Conservation (phyloP, 257 asterid species). For the Salvia hispanica region DNA sequence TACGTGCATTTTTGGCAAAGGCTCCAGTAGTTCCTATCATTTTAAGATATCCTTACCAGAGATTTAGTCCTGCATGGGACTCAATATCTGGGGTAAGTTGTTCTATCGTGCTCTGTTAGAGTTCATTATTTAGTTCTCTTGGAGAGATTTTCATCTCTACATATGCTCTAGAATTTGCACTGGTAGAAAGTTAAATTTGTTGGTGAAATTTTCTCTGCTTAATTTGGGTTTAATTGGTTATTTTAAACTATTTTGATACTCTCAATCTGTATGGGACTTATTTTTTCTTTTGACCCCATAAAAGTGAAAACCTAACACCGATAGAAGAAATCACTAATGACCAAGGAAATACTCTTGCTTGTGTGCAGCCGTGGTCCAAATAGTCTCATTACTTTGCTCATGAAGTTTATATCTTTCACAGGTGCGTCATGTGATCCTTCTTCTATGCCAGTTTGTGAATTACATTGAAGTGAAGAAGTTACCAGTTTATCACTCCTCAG, state of each 20-base stretch:
- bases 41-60: constrained; percentile 85
- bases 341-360: constrained; percentile 7
- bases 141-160: neutral
- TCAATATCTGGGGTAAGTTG: constrained; percentile 87
- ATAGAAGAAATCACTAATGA: constrained; percentile 31
- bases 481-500: constrained; percentile 82
- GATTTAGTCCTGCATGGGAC: constrained; percentile 99
- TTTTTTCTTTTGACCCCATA: constrained; percentile 11
- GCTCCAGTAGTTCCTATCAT: constrained; percentile 87
- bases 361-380: constrained; percentile 9
- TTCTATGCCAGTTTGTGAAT: constrained; percentile 89
- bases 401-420: constrained; percentile 36
- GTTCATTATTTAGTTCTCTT: constrained; percentile 10
- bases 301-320: constrained; percentile 29
- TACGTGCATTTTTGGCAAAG: constrained; percentile 86
- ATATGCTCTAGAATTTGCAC: neutral
- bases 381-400: constrained; percentile 13
- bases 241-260: too few species aligned
- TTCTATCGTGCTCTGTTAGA: neutral
- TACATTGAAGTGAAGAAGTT: constrained; percentile 67
- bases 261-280: constrained; percentile 5
- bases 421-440: constrained; percentile 77
- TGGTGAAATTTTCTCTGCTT: neutral
- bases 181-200: neutral
- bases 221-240: neutral